Percentiles rank a stretch among this genome's conserved stretches.
Conservation (phyloP, 306 rosid genomes). For the Castanospermum australe region DNA sequence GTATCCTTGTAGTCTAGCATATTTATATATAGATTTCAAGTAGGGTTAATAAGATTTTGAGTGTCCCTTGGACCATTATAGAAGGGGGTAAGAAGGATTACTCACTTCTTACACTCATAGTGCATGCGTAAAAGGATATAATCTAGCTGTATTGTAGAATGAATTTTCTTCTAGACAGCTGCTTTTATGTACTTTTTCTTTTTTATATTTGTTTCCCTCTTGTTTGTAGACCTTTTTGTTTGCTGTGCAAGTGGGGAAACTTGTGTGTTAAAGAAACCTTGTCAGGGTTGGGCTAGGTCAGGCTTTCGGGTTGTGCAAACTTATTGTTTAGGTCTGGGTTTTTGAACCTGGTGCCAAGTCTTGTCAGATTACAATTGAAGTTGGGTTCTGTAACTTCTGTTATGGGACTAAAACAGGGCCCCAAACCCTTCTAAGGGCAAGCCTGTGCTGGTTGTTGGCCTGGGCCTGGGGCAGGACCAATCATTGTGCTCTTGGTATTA, state of each 20-base stretch:
- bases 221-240: not conserved
- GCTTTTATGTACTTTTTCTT: not conserved
- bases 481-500: not conserved
- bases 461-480: not conserved
- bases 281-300: not conserved
- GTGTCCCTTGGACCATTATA: not conserved
- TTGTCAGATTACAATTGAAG: conserved; percentile 2
- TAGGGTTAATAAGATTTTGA: not conserved
- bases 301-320: conserved; percentile 2
- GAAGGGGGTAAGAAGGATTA: not conserved
- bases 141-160: not conserved
- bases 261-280: conserved; percentile 14
- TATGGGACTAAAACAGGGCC: not conserved
- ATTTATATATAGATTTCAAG: not conserved
- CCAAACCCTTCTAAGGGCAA: not conserved
- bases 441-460: not conserved
- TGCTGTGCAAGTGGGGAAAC: conserved; percentile 12
- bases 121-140: not conserved
- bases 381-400: not conserved
- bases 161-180: not conserved
- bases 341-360: not conserved
- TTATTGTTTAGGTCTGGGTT: not conserved
- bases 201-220: not conserved
- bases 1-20: conserved; percentile 33
- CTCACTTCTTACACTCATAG: not conserved